Conservation (phyloP, 2,329 filamentous ascomycete genomes). For the Diplocarpon rosae region DNA sequence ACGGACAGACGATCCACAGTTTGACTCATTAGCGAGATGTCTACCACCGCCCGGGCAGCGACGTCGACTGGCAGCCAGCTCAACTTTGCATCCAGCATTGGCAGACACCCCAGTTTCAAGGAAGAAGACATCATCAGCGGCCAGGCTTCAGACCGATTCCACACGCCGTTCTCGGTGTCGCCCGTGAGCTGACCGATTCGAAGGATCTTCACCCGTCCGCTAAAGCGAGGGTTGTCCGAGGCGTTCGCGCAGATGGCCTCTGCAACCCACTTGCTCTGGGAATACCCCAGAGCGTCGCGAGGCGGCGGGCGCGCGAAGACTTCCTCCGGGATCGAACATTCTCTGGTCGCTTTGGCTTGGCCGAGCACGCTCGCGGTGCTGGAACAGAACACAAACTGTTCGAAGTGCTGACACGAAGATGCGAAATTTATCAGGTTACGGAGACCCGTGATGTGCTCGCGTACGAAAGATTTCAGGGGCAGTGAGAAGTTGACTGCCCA, state of each 20-base stretch:
- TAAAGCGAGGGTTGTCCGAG: conserved; percentile 10
- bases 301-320: conserved; percentile 32
- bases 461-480: conserved; percentile 40
- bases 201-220: conserved; percentile 8
- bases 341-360: not conserved
- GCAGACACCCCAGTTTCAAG: conserved; percentile 30
- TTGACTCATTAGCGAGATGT: conserved; percentile 23
- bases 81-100: conserved; percentile 30
- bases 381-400: conserved; percentile 39
- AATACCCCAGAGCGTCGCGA: conserved; percentile 41
- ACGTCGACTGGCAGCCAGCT: conserved; percentile 37
- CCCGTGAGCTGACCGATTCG: conserved; percentile 35
- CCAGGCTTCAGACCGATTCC: conserved; percentile 39
- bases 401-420: conserved; percentile 16
- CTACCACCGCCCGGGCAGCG: conserved; percentile 33
- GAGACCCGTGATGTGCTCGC: conserved; percentile 39
- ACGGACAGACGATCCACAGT: conserved; percentile 16
- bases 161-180: conserved; percentile 32
- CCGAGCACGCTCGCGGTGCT: conserved; percentile 36
- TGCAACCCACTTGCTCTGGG: conserved; percentile 46
- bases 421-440: conserved; percentile 38
- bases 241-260: conserved; percentile 40
- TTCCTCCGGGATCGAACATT: conserved; percentile 31
- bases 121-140: conserved; percentile 36
- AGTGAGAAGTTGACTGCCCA: conserved; percentile 57